These are phyloP conservation scores for Neckera pumila DNA, from an alignment of 225 moss, liverwort and hornwort species.

Conservation along the genomic window DNA sequence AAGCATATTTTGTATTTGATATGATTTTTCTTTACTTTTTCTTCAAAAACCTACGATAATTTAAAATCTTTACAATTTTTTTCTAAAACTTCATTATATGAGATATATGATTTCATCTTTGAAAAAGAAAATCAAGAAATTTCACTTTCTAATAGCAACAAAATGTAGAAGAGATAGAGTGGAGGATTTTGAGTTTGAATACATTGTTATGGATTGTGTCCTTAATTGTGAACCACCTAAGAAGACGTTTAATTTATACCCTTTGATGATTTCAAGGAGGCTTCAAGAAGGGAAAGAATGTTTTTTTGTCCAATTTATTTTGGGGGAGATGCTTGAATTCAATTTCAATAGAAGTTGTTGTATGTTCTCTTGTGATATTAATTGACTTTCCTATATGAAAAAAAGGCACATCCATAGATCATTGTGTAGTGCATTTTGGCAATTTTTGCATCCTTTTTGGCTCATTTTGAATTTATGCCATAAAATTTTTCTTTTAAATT, in stretches of 20 bases:
- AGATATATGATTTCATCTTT: background rate
- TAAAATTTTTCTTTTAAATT: too few relatives aligned
- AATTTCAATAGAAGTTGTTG: background rate
- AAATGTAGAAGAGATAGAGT: background rate
- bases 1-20: background rate
- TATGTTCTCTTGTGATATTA: background rate
- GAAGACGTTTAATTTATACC: background rate
- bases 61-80: background rate
- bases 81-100: background rate
- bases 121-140: background rate
- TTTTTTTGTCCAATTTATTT: background rate
- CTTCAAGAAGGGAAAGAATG: background rate
- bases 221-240: fast-evolving
- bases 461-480: too few relatives aligned
- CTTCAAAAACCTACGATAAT: background rate
- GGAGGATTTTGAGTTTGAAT: background rate
- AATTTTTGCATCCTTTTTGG: too few relatives aligned
- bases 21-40: fast-evolving
- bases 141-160: background rate
- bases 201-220: background rate
- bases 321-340: too few relatives aligned
- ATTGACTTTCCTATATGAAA: too few relatives aligned
- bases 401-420: too few relatives aligned
- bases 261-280: background rate
- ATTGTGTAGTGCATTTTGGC: too few relatives aligned